Base-by-base conservation (phyloP, 805 yeast species). In the Suhomyces vadensis region DNA sequence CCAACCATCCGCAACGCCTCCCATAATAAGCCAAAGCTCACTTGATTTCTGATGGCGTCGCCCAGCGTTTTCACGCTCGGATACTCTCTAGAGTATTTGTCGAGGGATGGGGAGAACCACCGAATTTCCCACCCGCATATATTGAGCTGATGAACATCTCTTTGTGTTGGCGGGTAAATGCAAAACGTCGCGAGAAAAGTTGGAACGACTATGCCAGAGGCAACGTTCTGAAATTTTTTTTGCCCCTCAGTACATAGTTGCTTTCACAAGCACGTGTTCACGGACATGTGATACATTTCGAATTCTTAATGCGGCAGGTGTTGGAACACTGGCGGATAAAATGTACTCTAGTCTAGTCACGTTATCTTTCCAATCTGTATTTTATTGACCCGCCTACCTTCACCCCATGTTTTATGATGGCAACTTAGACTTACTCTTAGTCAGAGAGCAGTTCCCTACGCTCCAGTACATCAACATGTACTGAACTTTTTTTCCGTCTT, bases 121-220 rank as follows among this genome's bases (percentile, higher is more conserved):
- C 82, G 82, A 77, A 77, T 77, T 77, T 77, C 82, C 82, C 82
- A 77, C 82, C 75, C 74, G 68, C 60, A 19, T 51, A n/a, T 56
- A 44, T 42, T 46, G 53, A 49, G 49, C n/a, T n/a, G n/a, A n/a
- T n/a, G n/a, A n/a, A 25, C 40, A 27, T 21, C 48, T 52, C 59
- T 59, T 59, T 63, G 44, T 52, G 75, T 57, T 42, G 46, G 57
- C 72, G 74, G 75, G 77, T 71, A 69, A 63, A 67, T 62, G 75
- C 74, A 74, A 69, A 65, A 63, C 69, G 75, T 63, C 57, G 57
- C 63, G 69, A 68, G 75, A 61, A 52, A 61, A 63, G 71, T 57
- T 51, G 49, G 63, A 58, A 38, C 56, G 44, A 47, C 14, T 50
- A 43, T 38, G 54, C 56, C 56, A 52, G 23, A 24, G 43, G 43